Evolutionary conservation across 176 grass and related monocot species (phyloP).

Genomic region (Puya raimondii): DNA sequence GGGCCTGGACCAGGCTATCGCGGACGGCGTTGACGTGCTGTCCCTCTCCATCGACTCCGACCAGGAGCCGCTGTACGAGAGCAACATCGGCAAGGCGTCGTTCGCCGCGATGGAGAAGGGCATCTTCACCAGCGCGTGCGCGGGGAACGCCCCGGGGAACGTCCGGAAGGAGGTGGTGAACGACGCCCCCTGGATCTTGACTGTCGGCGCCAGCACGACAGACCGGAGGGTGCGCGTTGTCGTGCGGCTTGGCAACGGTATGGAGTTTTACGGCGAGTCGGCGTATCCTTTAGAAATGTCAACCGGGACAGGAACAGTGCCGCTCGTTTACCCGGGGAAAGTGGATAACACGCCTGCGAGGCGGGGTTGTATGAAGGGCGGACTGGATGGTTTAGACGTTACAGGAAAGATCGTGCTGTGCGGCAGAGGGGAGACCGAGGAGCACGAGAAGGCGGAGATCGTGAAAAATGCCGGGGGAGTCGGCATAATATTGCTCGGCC

Average conservation of each 20-base stretch:
- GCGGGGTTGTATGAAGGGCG: slow-evolving; percentile 16
- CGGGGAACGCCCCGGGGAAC: slow-evolving; percentile 35
- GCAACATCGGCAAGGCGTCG: slow-evolving; percentile 39
- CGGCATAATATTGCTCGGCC: slow-evolving; percentile 62
- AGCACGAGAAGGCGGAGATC: slow-evolving; percentile 34
- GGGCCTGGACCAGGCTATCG: slow-evolving; percentile 24
- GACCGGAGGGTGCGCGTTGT: slow-evolving; percentile 39
- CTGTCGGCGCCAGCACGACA: slow-evolving; percentile 51
- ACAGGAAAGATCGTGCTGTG: slow-evolving; percentile 56
- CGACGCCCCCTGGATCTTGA: slow-evolving; percentile 59
- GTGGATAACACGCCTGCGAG: slow-evolving; percentile 20
- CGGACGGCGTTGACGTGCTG: slow-evolving; percentile 59
- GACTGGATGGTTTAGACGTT: slow-evolving; percentile 35
- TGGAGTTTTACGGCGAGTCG: slow-evolving; percentile 49
- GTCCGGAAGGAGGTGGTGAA: slow-evolving; percentile 20
- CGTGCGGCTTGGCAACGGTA: slow-evolving; percentile 48
- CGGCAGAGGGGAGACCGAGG: slow-evolving; percentile 20
- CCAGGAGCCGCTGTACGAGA: slow-evolving; percentile 25
- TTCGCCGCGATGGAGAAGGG: slow-evolving; percentile 58
- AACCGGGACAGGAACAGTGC: slow-evolving; percentile 21
- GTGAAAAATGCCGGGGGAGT: slow-evolving; percentile 36
- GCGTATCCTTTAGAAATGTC: slow-evolving; percentile 40
- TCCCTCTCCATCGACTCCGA: slow-evolving; percentile 30
- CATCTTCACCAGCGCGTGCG: slow-evolving; percentile 54
- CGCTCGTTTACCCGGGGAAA: slow-evolving; percentile 38